Percentiles rank a stretch among this genome's conserved stretches.
Conservation (phyloP, 768 basidiomycete species). For the Paxillus rubicundulus region DNA sequence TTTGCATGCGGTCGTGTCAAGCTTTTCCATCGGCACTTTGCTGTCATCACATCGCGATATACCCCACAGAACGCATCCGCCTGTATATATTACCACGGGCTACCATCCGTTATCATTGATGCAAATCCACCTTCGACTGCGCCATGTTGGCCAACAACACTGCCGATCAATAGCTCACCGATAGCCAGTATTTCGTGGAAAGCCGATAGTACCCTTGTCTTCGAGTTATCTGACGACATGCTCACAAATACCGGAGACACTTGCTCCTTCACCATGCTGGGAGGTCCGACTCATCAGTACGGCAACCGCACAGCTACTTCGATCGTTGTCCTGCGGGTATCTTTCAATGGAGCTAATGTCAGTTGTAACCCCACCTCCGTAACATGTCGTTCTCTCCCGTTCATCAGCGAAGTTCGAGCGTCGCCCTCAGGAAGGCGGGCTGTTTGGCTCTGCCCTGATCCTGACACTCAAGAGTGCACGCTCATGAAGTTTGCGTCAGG, state of each 20-base stretch:
- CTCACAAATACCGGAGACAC: not conserved
- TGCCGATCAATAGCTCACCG: conserved; percentile 3
- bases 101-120: conserved; percentile 15
- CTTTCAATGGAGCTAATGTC: conserved; percentile 12
- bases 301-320: not conserved
- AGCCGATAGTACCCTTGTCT: conserved; percentile 1
- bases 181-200: conserved; percentile 16
- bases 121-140: not conserved
- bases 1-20: conserved; percentile 14
- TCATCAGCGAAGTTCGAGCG: conserved; percentile 12
- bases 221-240: conserved; percentile 16
- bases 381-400: conserved; percentile 9
- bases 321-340: conserved; percentile 11
- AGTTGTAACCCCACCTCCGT: conserved; percentile 1
- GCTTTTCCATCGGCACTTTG: conserved; percentile 10
- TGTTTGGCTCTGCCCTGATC: conserved; percentile 14
- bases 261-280: conserved; percentile 16
- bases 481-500: conserved; percentile 50
- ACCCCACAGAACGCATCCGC: conserved; percentile 1
- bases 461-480: conserved; percentile 37
- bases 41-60: conserved; percentile 1
- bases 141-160: conserved; percentile 16
- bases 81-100: conserved; percentile 11
- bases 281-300: not conserved
- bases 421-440: conserved; percentile 21